Evolutionary conservation across 2,329 filamentous ascomycete genomes (phyloP), one percentile per base, ranked within the genome.

Genomic region (Neopestalotiopsis sp.): DNA sequence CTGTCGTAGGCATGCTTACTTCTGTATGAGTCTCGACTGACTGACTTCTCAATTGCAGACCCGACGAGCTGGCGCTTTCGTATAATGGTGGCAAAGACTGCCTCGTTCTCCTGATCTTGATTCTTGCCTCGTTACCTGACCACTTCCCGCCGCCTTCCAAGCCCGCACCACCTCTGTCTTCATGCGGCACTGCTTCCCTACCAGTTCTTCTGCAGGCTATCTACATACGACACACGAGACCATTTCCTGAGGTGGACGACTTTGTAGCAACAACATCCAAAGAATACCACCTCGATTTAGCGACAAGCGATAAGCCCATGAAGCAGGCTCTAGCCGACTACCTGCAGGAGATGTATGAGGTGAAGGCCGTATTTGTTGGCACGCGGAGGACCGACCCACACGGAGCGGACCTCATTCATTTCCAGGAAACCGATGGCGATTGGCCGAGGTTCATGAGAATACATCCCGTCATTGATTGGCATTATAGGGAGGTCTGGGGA

Each of bases 81-180:
- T 99, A 98, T 83, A 99, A 99, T 76, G 96, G 96, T 77, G 96
- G 96, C 70, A 99, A 99, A 81, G 96, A 98, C 86, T 98, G 95
- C 76, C 91, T 98, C 20, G 95, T 98, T 66, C 90, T 98, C 20
- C 87, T 98, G 6, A 88, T 98, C 76, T 86, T 98, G 72, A 94
- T 97, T 77, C 90, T 98, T 73, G 91, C 92, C 71, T 86, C 84
- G 73, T 83, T 88, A 67, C 82, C 87, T 24, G 77, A 79, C 20
- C 77, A 77, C 70, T 78, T 78, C 67, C 75, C 71, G 12, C 61
- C 69, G 56, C 63, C 70, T 38, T 68, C 71, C 7, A 66, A 68
- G 2, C 69, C 71, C 1, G 69, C 57, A 34, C 69, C 67, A 67
- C 69, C 58, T 38, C 61, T 64, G 20, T 64, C 61, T 20, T 45